phyloP scores from a whole-genome alignment of 73 alveolate genomes.

The Loxodes magnus region DNA sequence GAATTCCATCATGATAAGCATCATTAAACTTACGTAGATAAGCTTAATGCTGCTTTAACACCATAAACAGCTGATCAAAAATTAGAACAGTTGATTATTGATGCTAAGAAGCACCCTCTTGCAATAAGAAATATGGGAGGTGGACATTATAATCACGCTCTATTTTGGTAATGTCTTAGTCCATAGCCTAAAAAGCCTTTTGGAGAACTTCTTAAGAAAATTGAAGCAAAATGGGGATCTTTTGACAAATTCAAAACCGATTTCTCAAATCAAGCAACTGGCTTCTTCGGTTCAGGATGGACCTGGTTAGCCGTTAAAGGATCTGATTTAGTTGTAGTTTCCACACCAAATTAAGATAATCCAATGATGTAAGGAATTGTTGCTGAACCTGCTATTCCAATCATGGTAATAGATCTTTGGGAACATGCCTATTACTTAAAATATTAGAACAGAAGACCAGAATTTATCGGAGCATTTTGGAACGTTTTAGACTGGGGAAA shows the following conservation, averaged over 20 bases:
- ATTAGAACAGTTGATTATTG: neutral
- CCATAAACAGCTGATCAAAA: neutral
- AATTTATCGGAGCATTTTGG: constrained; percentile 10
- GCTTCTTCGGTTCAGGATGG: constrained; percentile 12
- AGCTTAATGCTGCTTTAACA: constrained; percentile 2
- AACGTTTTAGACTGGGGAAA: constrained; percentile 8
- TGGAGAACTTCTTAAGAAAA: neutral
- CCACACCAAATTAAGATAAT: neutral
- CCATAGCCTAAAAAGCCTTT: neutral
- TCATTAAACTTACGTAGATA: neutral
- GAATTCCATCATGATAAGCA: constrained; percentile 11
- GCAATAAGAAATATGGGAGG: constrained; percentile 10
- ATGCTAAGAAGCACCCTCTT: neutral
- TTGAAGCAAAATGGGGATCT: constrained; percentile 3
- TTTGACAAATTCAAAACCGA: constrained; percentile 2
- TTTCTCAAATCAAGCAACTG: neutral
- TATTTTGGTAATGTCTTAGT: neutral
- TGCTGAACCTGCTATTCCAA: neutral
- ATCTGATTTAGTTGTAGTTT: neutral
- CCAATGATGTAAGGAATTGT: constrained; percentile 1
- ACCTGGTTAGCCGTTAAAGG: neutral
- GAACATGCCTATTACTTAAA: constrained; percentile 14
- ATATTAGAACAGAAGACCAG: neutral
- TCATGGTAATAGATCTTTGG: constrained; percentile 11
- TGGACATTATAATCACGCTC: constrained; percentile 1